These are phyloP conservation scores for Striga hermonthica DNA, from an alignment of 305 asterid species.

Conservation along the genomic window DNA sequence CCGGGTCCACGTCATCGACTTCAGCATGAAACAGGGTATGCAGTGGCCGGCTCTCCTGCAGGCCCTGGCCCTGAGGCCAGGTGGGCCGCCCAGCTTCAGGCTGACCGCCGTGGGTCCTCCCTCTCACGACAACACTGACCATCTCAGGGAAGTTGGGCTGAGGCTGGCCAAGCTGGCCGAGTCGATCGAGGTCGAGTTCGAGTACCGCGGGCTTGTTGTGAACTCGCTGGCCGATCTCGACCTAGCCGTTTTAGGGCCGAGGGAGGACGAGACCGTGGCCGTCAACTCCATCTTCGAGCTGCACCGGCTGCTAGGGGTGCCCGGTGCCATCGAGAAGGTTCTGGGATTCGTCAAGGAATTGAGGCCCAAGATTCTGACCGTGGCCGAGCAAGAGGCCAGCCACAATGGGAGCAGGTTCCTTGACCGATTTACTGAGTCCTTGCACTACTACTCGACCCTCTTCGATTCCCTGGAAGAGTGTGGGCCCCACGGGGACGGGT, in stretches of 20 bases:
- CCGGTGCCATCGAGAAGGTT: slow-evolving; percentile 54
- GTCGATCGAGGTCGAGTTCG: slow-evolving; percentile 50
- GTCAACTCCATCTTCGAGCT: slow-evolving; percentile 68
- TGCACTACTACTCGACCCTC: slow-evolving; percentile 67
- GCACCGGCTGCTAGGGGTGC: slow-evolving; percentile 56
- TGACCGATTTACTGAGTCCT: slow-evolving; percentile 61
- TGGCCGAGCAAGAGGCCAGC: slow-evolving; percentile 72
- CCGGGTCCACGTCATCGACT: slow-evolving; percentile 61
- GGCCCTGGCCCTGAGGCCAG: slow-evolving; percentile 62
- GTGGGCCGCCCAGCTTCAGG: slow-evolving; percentile 64
- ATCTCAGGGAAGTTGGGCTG: slow-evolving; percentile 63
- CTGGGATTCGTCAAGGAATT: slow-evolving; percentile 42
- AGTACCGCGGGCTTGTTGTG: slow-evolving; percentile 52
- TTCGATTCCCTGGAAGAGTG: slow-evolving; percentile 64
- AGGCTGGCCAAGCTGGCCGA: slow-evolving; percentile 56
- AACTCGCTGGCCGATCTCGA: slow-evolving; percentile 59
- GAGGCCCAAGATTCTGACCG: slow-evolving; percentile 55
- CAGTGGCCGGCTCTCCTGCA: slow-evolving; percentile 79
- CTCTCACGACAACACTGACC: slow-evolving; percentile 51
- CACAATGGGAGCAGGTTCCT: slow-evolving; percentile 58
- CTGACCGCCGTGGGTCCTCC: slow-evolving; percentile 71
- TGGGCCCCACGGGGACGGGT: slow-evolving; percentile 33
- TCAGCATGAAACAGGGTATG: slow-evolving; percentile 73
- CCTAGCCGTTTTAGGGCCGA: slow-evolving; percentile 46
- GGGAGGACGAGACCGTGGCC: slow-evolving; percentile 53